Evolutionary conservation across 495 filamentous ascomycete genomes (phyloP), one percentile per base, ranked within the genome.

Genomic region (Trichocladium antarcticum): DNA sequence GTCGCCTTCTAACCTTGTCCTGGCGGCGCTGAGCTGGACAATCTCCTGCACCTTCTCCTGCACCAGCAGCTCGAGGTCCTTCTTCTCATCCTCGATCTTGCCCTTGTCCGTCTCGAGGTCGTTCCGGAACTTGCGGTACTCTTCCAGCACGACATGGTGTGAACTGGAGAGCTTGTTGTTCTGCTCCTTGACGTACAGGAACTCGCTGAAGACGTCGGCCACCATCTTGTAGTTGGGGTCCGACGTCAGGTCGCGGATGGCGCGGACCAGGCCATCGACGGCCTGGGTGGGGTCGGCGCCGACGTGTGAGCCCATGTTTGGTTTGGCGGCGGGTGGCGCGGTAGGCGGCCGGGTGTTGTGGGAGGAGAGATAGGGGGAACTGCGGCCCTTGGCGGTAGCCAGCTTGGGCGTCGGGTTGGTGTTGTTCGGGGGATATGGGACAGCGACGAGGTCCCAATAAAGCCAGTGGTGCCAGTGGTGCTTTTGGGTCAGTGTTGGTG

Each of bases 201-300:
- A 61, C 50, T 67, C 60, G 51, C 57, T 61, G 50, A 67, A 67
- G 44, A 65, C 64, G 35, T 67, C 64, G 54, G 64, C 60, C 38
- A 67, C 60, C 14, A 65, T 49, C 58, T 65, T 67, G 59, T 67
- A 67, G 55, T 65, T 65, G 53, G 60, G 50, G 28, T 67, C 64
- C 1, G 64, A 56, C 1, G 63, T 64, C 16, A 66, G 50, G 51
- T 62, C 61, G 42, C 64, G 62, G 50, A 65, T 65, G 52, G 64
- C 64, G 12, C 61, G 59, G 14, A 67, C 61, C 24, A 67, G 55
- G 24, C 62, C 64, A 47, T 67, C 64, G 19, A 67, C 56, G 17
- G 60, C 57, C 37, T 63, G 57, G 16, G 56, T 54, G 32, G 60
- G 57, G 43, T 61, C 60, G 19, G 55, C 53, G 31, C 55, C 53